Base-by-base conservation (phyloP, 176 grass and related monocot genomes). In the Neostapfia colusana region DNA sequence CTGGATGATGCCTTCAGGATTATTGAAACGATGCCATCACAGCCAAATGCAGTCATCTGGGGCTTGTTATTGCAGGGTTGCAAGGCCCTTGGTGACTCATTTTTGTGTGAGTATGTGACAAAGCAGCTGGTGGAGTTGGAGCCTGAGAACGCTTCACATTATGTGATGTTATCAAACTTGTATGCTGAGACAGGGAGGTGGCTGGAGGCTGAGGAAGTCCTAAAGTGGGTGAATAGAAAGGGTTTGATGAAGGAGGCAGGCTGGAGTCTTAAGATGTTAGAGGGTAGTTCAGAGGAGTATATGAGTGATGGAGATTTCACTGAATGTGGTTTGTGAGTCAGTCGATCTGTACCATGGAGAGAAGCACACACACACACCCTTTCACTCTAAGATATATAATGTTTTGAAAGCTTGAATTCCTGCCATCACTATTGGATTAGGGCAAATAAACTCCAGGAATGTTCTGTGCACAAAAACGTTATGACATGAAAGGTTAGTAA, bases 181-280 rank as follows among this genome's bases (percentile, higher is more conserved):
- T 91, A 91, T 65, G 82, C 77, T 0, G 89, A 82, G 78, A 85
- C 62, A 38, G 89, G 83, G 77, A 85, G 92, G 64, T 95, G 92
- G 92, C 60, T 63, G 65, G 92, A 95, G 55, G 89, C 89, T 26
- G 81, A 83, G 76, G 64, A 79, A 37, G 51, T 91, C 67, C 64
- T 90, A 69, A 72, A 85, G 59, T 49, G 48, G 67, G 85, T 86
- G 80, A 95, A 82, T 68, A 69, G 79, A 78, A 81, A 70, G 38
- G 42, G 92, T 7, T 63, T 91, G 80, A 51, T 43, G 65, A 95
- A 95, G 84, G 76, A 95, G 71, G 81, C 85, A 17, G 92, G 86
- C n/a, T 82, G 83, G 92, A 91, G 81, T 69, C 75, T 89, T 57
- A 65, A 66, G 36, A 84, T 87, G 69, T 69, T 75, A 79, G 85